Conservation (phyloP, 306 rosid species). For the Mucuna pruriens region DNA sequence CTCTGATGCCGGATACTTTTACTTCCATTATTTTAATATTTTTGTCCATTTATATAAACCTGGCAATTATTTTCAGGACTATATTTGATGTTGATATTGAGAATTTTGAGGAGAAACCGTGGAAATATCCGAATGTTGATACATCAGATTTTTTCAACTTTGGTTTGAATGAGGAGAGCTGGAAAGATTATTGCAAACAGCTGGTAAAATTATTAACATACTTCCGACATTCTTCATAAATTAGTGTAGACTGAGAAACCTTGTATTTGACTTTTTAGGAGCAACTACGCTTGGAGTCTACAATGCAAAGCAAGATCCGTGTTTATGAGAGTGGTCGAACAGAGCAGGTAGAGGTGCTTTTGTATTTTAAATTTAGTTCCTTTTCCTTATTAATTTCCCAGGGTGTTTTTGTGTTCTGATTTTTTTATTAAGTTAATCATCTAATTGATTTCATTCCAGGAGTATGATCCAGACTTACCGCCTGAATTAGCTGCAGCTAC, state of each 20-base stretch:
- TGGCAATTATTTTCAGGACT: conserved; percentile 67
- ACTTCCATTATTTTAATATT: conserved; percentile 16
- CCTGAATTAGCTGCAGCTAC: conserved; percentile 98
- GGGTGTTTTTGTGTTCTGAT: background rate
- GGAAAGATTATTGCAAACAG: conserved; percentile 98
- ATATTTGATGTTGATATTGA: conserved; percentile 95
- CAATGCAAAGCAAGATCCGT: conserved; percentile 98
- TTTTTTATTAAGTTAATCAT: conserved; percentile 14
- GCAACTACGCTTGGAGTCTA: conserved; percentile 95
- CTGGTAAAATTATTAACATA: conserved; percentile 65
- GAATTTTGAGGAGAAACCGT: conserved; percentile 92
- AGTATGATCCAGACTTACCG: conserved; percentile 98
- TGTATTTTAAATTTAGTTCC: conserved; percentile 29
- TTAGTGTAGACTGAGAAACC: conserved; percentile 33
- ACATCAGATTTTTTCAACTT: conserved; percentile 91
- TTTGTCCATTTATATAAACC: conserved; percentile 2
- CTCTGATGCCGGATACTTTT: conserved; percentile 30
- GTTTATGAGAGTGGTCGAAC: conserved; percentile 97
- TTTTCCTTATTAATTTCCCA: conserved; percentile 3
- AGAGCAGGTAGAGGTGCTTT: conserved; percentile 70
- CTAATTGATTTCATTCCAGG: conserved; percentile 55
- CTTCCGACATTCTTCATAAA: background rate
- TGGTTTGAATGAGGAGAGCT: conserved; percentile 90
- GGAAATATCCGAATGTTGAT: conserved; percentile 87
- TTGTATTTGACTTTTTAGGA: conserved; percentile 60